phyloP scores from a whole-genome alignment of 2,329 filamentous ascomycete species.

The Fonsecaea pedrosoi region DNA sequence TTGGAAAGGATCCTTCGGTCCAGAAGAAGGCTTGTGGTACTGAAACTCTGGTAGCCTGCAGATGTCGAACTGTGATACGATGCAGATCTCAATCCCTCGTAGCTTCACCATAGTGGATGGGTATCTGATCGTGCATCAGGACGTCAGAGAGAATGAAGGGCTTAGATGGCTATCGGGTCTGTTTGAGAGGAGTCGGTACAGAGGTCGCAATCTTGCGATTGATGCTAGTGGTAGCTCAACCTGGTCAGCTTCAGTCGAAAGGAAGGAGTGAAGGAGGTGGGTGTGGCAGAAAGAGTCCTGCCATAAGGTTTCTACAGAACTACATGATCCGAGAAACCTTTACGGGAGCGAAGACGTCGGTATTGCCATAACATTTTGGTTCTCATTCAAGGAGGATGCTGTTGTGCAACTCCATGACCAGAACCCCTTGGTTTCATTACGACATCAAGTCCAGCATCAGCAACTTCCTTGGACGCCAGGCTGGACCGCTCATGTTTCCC shows the following conservation, averaged over 20 bases:
- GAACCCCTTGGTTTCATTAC: neutral
- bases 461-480: neutral
- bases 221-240: neutral
- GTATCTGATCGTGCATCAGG: neutral
- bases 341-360: neutral
- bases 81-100: slow-evolving; percentile 37
- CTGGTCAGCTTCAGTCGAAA: neutral
- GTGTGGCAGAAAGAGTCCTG: slow-evolving; percentile 1
- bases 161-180: too few relatives aligned
- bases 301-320: too few relatives aligned
- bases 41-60: slow-evolving; percentile 37
- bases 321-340: neutral
- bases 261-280: neutral
- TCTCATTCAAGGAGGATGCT: neutral
- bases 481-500: neutral
- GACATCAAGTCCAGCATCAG: neutral
- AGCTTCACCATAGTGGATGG: slow-evolving; percentile 37
- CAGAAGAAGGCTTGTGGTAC: slow-evolving; percentile 2
- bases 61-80: slow-evolving; percentile 40
- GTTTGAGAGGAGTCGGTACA: neutral
- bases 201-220: neutral
- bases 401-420: neutral
- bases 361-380: neutral
- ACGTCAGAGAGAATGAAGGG: neutral
- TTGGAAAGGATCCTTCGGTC: slow-evolving; percentile 20